Percentiles rank a stretch among this genome's conserved stretches.
These are phyloP conservation scores for Epichloe sibirici DNA, from an alignment of 2,329 filamentous ascomycete species.

Conservation along the genomic window DNA sequence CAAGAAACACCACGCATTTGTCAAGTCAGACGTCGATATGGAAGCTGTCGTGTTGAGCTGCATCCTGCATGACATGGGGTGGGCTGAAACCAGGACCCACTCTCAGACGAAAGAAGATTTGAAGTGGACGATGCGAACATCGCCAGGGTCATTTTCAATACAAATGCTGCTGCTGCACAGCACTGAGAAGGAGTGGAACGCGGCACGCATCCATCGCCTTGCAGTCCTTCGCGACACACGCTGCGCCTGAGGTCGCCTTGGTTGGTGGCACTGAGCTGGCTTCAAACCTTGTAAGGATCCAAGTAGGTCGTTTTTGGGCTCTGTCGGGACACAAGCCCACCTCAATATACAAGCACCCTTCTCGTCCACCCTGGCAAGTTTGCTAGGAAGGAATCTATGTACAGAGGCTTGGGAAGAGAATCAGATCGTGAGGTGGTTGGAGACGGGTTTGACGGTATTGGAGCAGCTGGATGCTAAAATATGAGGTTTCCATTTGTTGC, in stretches of 20 bases:
- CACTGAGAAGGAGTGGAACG: too few relatives aligned
- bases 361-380: too few relatives aligned
- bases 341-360: too few relatives aligned
- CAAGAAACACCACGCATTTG: conserved; percentile 1
- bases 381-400: too few relatives aligned
- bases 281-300: too few relatives aligned
- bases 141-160: neutral
- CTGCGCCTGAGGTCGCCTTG: too few relatives aligned
- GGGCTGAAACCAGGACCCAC: conserved; percentile 5
- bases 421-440: neutral
- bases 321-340: too few relatives aligned
- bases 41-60: conserved; percentile 7
- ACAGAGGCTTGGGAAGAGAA: neutral
- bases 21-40: conserved; percentile 1
- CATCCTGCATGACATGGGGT: conserved; percentile 10
- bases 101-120: conserved; percentile 7
- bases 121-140: conserved; percentile 10
- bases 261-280: too few relatives aligned
- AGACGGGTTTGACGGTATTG: neutral
- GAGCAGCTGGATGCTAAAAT: neutral
- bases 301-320: too few relatives aligned
- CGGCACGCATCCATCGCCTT: too few relatives aligned
- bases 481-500: too few relatives aligned
- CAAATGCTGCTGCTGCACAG: neutral
- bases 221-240: too few relatives aligned